phyloP scores from a whole-genome alignment of 2,329 filamentous ascomycete species.

The Sporothrix phasma region DNA sequence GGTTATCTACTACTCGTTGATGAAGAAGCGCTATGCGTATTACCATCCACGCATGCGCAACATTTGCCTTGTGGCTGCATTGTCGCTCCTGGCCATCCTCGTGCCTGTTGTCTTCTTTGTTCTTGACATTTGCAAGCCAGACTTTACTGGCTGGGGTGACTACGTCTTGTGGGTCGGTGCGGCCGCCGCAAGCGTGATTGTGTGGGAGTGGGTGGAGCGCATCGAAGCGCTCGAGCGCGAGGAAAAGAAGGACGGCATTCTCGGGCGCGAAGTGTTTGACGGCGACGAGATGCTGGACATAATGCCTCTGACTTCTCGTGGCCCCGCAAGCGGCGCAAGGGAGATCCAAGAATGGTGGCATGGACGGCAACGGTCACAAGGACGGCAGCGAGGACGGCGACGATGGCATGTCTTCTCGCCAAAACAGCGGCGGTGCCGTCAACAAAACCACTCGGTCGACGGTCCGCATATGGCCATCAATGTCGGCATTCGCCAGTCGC shows the following conservation, averaged over 20 bases:
- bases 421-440: not conserved
- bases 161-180: slow-evolving; percentile 96
- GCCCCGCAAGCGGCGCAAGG: slow-evolving; percentile 31
- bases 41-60: slow-evolving; percentile 87
- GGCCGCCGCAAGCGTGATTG: slow-evolving; percentile 87
- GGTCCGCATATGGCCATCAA: slow-evolving; percentile 13
- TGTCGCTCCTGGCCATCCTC: slow-evolving; percentile 72
- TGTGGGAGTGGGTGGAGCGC: slow-evolving; percentile 96
- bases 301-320: slow-evolving; percentile 41
- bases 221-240: slow-evolving; percentile 88
- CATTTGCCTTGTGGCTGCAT: slow-evolving; percentile 66
- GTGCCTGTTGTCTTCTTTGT: slow-evolving; percentile 92
- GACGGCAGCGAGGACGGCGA: too few relatives aligned
- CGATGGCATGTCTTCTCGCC: not conserved
- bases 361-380: slow-evolving; percentile 30
- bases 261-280: slow-evolving; percentile 85
- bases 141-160: slow-evolving; percentile 85
- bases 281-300: slow-evolving; percentile 83
- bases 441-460: not conserved
- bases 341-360: slow-evolving; percentile 22
- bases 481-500: slow-evolving; percentile 31
- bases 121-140: slow-evolving; percentile 74
- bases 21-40: slow-evolving; percentile 83
- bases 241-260: slow-evolving; percentile 85
- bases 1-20: slow-evolving; percentile 89